Conservation (phyloP, 1,284 basidiomycete species). For the Austroboletus rostrupii region DNA sequence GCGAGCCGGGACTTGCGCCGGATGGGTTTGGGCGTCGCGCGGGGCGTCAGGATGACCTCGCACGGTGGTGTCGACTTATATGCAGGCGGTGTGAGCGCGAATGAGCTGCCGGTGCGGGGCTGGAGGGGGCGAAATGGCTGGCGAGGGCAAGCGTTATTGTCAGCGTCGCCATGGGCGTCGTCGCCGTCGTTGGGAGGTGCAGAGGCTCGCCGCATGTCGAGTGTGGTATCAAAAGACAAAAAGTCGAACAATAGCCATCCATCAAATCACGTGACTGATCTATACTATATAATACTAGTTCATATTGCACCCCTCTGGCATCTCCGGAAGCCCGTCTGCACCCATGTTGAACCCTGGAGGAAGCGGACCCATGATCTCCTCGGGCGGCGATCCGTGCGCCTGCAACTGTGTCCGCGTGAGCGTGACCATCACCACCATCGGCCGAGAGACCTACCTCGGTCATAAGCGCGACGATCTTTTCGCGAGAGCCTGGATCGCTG, state of each 20-base stretch:
- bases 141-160: conserved; percentile 5
- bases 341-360: conserved; percentile 72
- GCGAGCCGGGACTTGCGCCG: conserved; percentile 33
- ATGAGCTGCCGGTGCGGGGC: neutral
- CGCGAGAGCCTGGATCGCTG: conserved; percentile 49
- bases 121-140: conserved; percentile 24
- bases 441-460: conserved; percentile 51
- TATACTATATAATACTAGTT: conserved; percentile 5
- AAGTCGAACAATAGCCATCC: neutral
- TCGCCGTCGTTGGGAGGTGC: conserved; percentile 2
- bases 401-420: conserved; percentile 59
- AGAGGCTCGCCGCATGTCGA: neutral
- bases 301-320: conserved; percentile 52
- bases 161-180: neutral
- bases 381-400: conserved; percentile 80
- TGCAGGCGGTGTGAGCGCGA: conserved; percentile 8
- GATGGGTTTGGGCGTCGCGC: conserved; percentile 33
- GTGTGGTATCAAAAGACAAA: neutral
- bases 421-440: neutral
- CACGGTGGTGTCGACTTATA: conserved; percentile 63
- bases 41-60: conserved; percentile 41
- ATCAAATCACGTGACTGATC: conserved; percentile 17
- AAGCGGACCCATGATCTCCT: conserved; percentile 88
- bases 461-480: conserved; percentile 68
- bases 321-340: conserved; percentile 52